phyloP scores from a whole-genome alignment of 345 rosid genomes.

The Melaleuca quinquenervia region DNA sequence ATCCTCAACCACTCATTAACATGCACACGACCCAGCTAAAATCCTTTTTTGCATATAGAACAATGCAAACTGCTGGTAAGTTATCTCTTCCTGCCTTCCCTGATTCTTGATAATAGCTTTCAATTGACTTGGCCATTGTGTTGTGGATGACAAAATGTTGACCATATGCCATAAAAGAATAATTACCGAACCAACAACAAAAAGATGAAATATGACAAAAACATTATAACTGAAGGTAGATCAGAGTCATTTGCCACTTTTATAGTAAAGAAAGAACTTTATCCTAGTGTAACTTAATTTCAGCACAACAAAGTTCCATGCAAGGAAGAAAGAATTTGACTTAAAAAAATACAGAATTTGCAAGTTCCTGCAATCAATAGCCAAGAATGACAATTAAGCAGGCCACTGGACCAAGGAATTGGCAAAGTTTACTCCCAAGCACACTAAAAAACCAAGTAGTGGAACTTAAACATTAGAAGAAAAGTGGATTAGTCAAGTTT shows the following conservation, averaged over 20 bases:
- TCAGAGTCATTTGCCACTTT: background rate
- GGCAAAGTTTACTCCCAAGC: too few species aligned
- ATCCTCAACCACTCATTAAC: conserved; percentile 67
- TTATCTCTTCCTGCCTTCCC: conserved; percentile 92
- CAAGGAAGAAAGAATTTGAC: background rate
- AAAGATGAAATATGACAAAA: background rate
- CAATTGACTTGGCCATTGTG: conserved; percentile 81
- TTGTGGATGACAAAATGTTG: conserved; percentile 91
- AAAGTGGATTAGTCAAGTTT: too few species aligned
- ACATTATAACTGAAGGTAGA: background rate
- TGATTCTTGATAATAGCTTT: conserved; percentile 94
- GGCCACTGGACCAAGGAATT: background rate
- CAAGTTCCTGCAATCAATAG: background rate
- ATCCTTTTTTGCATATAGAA: conserved; percentile 85
- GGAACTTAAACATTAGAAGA: too few species aligned
- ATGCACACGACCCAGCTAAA: conserved; percentile 88
- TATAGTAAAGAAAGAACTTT: background rate
- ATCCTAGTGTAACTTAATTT: background rate
- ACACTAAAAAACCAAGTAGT: too few species aligned
- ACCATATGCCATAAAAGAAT: background rate
- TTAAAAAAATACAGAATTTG: background rate
- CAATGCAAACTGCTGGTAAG: conserved; percentile 54
- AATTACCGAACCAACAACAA: background rate
- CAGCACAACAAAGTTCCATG: background rate
- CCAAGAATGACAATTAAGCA: background rate